Evolutionary conservation across 176 grass and related monocot genomes (phyloP).

Genomic region (Pharus latifolius): DNA sequence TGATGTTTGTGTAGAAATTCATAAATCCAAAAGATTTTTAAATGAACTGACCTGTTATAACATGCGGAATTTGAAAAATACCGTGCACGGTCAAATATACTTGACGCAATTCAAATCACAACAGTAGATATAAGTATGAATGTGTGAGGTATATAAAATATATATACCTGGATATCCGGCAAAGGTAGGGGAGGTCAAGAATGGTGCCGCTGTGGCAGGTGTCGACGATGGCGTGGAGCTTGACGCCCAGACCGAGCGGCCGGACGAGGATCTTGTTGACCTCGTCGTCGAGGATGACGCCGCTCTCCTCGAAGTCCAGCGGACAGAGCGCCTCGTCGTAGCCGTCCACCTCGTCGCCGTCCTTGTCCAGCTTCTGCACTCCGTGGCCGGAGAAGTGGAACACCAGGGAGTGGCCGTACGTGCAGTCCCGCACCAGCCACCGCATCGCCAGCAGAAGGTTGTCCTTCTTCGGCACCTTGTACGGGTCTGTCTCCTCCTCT

Average conservation of each 20-base stretch:
- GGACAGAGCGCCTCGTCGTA: constrained; percentile 91
- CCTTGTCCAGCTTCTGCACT: constrained; percentile 68
- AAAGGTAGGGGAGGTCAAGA: constrained; percentile 78
- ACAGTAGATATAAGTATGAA: no score
- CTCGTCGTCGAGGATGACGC: constrained; percentile 70
- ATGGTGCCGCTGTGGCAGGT: constrained; percentile 89
- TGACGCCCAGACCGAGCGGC: constrained; percentile 43
- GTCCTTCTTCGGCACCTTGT: constrained; percentile 31
- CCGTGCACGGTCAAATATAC: no score
- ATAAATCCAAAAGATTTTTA: no score
- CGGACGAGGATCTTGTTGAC: constrained; percentile 59
- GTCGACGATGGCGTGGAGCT: constrained; percentile 77
- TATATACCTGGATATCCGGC: constrained; percentile 57
- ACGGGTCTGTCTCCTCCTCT: constrained; percentile 48
- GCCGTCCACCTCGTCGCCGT: constrained; percentile 72
- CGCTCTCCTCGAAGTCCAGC: constrained; percentile 48
- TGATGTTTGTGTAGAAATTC: no score
- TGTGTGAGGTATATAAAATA: neutral
- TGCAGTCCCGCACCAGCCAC: constrained; percentile 60
- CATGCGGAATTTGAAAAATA: no score
- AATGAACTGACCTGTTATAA: no score
- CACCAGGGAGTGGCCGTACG: constrained; percentile 56
- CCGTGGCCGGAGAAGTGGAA: constrained; percentile 95
- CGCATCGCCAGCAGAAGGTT: constrained; percentile 66
- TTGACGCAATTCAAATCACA: no score